phyloP scores from a whole-genome alignment of 805 yeast genomes.

The Myxozyma melibiosi region DNA sequence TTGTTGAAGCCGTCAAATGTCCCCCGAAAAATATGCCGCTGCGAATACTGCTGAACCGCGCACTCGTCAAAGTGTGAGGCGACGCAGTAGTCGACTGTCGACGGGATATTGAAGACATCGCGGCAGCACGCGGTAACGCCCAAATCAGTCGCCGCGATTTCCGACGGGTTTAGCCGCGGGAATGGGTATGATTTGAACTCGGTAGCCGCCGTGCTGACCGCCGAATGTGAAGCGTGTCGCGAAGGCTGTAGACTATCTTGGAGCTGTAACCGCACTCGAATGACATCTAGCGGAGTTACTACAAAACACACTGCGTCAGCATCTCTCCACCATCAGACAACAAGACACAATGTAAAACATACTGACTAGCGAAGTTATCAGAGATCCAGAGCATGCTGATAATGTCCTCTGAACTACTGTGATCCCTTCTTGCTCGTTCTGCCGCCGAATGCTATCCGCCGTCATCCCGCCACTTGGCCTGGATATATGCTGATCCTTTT shows the following conservation, averaged over 20 bases:
- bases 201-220: slow-evolving; percentile 64
- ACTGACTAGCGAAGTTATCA: slow-evolving; percentile 46
- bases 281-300: slow-evolving; percentile 49
- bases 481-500: too few relatives aligned
- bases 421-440: not conserved
- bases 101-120: slow-evolving; percentile 46
- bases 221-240: slow-evolving; percentile 61
- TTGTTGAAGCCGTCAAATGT: slow-evolving; percentile 72
- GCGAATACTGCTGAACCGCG: slow-evolving; percentile 39
- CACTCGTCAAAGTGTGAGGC: slow-evolving; percentile 43
- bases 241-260: slow-evolving; percentile 46
- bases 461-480: slow-evolving; percentile 16
- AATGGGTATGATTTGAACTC: slow-evolving; percentile 12
- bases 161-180: slow-evolving; percentile 5
- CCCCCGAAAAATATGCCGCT: slow-evolving; percentile 53
- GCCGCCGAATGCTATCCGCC: not conserved
- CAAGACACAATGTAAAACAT: not conserved
- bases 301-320: slow-evolving; percentile 5
- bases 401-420: slow-evolving; percentile 38
- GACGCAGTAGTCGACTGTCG: slow-evolving; percentile 43
- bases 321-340: not conserved
- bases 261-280: slow-evolving; percentile 49
- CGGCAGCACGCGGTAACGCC: slow-evolving; percentile 47
- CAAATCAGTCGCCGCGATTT: slow-evolving; percentile 37
- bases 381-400: slow-evolving; percentile 49